phyloP scores from a whole-genome alignment of 2,329 filamentous ascomycete genomes.

The Aspergillus transmontanensis region DNA sequence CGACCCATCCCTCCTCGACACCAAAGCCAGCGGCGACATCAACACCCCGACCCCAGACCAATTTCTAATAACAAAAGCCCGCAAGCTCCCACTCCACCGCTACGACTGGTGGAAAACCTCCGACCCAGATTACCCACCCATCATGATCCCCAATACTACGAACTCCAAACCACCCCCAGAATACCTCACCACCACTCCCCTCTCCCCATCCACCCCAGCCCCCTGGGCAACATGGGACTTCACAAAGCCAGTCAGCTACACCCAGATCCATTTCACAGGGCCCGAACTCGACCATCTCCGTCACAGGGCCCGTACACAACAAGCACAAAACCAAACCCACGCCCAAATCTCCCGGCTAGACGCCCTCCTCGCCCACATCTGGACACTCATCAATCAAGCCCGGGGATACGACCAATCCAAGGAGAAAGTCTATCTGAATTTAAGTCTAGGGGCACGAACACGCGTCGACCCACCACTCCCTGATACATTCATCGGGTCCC shows the following conservation, averaged over 20 bases:
- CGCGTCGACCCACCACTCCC: background rate
- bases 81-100: background rate
- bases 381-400: background rate
- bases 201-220: background rate
- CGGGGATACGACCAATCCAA: no score
- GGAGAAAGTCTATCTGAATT: background rate
- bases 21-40: background rate
- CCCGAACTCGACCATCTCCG: background rate
- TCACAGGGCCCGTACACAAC: rapidly evolving
- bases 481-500: background rate
- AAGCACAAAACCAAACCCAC: no score
- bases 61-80: background rate
- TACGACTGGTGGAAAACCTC: background rate
- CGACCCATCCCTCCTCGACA: background rate
- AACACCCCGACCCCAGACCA: background rate
- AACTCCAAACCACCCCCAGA: background rate
- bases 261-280: background rate
- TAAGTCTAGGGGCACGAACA: background rate
- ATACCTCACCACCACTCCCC: background rate
- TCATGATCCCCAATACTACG: background rate
- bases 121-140: background rate
- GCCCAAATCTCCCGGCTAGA: background rate
- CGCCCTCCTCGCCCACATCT: background rate
- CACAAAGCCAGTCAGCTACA: background rate
- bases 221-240: background rate